Evolutionary conservation across 495 filamentous ascomycete genomes (phyloP).

Genomic region (Neurospora sp.): DNA sequence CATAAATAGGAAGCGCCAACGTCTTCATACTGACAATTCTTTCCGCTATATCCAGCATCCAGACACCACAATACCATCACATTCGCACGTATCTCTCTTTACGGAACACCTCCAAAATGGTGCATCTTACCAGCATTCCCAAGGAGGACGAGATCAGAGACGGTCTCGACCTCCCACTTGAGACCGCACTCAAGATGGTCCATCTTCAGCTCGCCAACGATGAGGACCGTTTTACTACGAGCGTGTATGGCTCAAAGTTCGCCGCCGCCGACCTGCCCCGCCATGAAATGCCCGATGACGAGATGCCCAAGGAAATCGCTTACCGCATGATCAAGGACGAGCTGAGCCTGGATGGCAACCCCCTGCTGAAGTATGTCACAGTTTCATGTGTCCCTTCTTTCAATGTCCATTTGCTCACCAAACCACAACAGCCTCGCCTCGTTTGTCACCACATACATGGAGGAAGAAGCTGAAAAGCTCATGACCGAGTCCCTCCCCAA

Average conservation of each 20-base stretch:
- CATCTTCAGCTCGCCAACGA: slow-evolving; percentile 38
- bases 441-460: slow-evolving; percentile 87
- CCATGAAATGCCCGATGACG: slow-evolving; percentile 78
- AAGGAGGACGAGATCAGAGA: slow-evolving; percentile 36
- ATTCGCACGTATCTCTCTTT: background rate
- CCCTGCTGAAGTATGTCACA: slow-evolving; percentile 64
- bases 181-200: slow-evolving; percentile 37
- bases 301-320: slow-evolving; percentile 84
- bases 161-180: slow-evolving; percentile 13
- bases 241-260: slow-evolving; percentile 77
- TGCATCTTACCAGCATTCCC: slow-evolving; percentile 52
- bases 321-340: slow-evolving; percentile 96
- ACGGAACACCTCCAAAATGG: slow-evolving; percentile 42
- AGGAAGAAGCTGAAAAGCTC: slow-evolving; percentile 83
- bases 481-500: slow-evolving; percentile 83
- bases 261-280: slow-evolving; percentile 68
- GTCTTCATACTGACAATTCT: background rate
- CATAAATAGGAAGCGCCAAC: background rate
- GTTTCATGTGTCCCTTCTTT: background rate
- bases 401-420: background rate
- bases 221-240: slow-evolving; percentile 55
- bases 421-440: slow-evolving; percentile 48
- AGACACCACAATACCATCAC: background rate
- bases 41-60: background rate
- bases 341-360: slow-evolving; percentile 79